Base-by-base conservation (phyloP, 345 rosid species). In the Atalantia buxifolia region DNA sequence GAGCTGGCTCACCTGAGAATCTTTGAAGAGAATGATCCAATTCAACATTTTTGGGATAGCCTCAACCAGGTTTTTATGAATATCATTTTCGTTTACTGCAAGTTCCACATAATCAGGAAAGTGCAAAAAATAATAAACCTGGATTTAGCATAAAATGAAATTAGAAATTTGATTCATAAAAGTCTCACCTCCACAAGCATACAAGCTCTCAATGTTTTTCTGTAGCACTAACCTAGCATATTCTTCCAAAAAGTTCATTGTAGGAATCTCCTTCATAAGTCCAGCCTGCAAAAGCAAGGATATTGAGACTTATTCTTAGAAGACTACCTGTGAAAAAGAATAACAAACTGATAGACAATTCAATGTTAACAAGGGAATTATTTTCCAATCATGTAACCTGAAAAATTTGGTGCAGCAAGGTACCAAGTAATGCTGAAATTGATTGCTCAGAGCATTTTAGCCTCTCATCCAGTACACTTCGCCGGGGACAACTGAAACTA, bases 401-500 rank as follows among this genome's bases (percentile, higher is more conserved):
- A 87, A 92, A 96, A 83, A 94, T 79, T 86, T 96, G 97, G 86
- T 94, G 98, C 80, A 92, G 87, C 94, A 96, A 84, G 84, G 95
- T 96, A 73, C 99, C 98, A 77, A 89, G 84, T 72, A 96, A 87
- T 77, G 99, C 98, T 66, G 90, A 89, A 68, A 83, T 83, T 57
- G 98, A 89, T 79, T 91, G 86, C 79, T 92, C 99, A 86, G 77
- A 81, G 82, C 84, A 69, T 86, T 88, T 92, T 81, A 96, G 83
- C 87, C 99, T 90, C 90, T 96, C 98, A 82, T 96, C 98, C 76
- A 96, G 89, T 79, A 96, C 92, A 40, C 91, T 85, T 81, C 98
- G 87, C 83, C 99, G 90, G 22, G 93, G 90, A 83, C 99, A 96
- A 83, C 80, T 81, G 74, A 92, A 96, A 89, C 99, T 96, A 74